Evolutionary conservation across 768 basidiomycete genomes (phyloP), one percentile per base, ranked within the genome.

Genomic region (Lactarius sanguifluus): DNA sequence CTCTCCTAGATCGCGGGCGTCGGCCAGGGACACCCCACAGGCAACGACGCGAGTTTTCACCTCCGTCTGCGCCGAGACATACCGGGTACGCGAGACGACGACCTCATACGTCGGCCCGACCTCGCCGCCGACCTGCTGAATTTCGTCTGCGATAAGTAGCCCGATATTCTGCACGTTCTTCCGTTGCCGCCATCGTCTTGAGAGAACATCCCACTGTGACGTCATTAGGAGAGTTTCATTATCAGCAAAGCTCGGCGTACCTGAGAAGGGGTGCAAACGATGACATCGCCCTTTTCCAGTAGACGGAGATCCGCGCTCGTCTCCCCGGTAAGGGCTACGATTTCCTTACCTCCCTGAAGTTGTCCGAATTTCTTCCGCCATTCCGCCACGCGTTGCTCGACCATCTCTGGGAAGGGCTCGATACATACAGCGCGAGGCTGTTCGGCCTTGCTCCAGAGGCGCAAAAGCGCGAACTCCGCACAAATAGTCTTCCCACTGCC

Each of bases 401-500:
- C 97, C 92, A 98, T 96, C 71, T 98, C 97, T 72, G 95, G 95
- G 76, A 92, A 97, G 0, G 97, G 97, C 76, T 96, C 94, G 60
- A 98, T 89, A 74, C 96, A 98, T 3, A 98, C 94, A 0, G 96
- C 96, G 20, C 95, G 82, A 23, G 85, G 84, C 55, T 88, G 83
- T 67, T 95, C 89, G 6, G 81, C 79, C 76, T 93, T 93, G 58
- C 92, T 92, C 97, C 97, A 99, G 0, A 99, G 77, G n/a, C 95
- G 86, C 57, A 99, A 79, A 16, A 99, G 80, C 0, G 97, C 97
- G 67, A 98, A 96, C 75, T 99, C 97, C 0, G 96, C 97, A 70
- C 94, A 96, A 50, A 98, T 90, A 0, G 96, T 98, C 82, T 99
- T 98, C 15, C 97, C 96, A 59, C 91, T 94, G 28, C 97, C 96